Evolutionary conservation across 768 basidiomycete genomes (phyloP), one percentile per base, ranked within the genome.

Genomic region (Mycena olivaceomarginata): DNA sequence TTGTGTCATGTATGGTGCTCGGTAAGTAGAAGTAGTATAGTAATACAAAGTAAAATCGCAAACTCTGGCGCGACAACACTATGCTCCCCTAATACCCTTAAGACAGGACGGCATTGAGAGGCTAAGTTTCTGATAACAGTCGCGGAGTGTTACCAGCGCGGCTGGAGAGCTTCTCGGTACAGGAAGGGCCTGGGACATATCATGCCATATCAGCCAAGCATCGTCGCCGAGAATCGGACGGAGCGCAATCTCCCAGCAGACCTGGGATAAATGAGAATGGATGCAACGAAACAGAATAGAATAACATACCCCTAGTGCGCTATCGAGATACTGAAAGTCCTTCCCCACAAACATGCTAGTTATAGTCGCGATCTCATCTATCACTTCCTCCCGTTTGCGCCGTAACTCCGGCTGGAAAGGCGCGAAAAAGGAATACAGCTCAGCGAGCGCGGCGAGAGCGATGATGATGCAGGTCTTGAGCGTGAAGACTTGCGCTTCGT

Each of bases 401-500:
- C 56, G 57, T 1, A 64, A 45, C 31, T 71, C 75, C 6, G 69
- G 56, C 51, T 70, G 69, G 16, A 46, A 37, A 2, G 51, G 48
- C 6, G 76, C 76, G 22, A 77, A 77, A 4, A 77, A 6, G 7
- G 43, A 53, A 39, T 77, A 41, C 11, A 77, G 67, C 22, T 72
- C 41, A 3, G 63, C 67, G 41, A 73, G 57, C 15, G 76, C 76
- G 1, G 63, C 71, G 20, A 69, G 68, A 2, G 48, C n/a, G 9
- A 56, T 45, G 40, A 77, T 57, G 51, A 64, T 25, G 56, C 56
- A 60, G 2, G 18, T 41, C 56, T 67, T 71, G 60, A 72, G 76
- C 8, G 66, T 68, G 31, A 37, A 65, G 10, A 71, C 62, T 39
- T 66, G 68, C 11, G 65, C 56, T 31, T 40, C 63, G 13, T 59